Percentiles rank a stretch among this genome's conserved stretches.
Evolutionary conservation across 169 alveolate genomes (phyloP).

Genomic region (Miamiensis avidus): DNA sequence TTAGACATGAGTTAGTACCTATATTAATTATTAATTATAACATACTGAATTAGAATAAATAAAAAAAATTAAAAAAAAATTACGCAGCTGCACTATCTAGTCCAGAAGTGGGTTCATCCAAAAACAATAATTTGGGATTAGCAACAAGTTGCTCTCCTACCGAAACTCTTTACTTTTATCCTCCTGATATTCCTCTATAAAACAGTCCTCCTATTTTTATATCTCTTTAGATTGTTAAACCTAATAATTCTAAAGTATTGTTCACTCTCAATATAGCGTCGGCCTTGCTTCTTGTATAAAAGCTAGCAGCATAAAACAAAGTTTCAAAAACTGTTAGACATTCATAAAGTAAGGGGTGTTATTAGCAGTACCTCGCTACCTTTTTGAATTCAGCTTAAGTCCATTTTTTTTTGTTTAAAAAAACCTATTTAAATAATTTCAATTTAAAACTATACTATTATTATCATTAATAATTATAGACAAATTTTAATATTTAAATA

Average conservation of each 20-base stretch:
- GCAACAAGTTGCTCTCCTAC: slow-evolving; percentile 19
- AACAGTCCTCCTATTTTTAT: background rate
- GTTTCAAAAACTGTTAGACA: background rate
- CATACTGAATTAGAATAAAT: background rate
- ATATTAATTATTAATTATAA: no score
- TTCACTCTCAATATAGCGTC: background rate
- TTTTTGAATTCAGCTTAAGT: background rate
- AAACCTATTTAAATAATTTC: background rate
- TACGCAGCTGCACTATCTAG: slow-evolving; percentile 4
- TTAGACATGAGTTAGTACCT: background rate
- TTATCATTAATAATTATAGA: no score
- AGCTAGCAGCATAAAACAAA: background rate
- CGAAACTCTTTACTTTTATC: slow-evolving; percentile 43
- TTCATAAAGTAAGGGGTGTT: background rate
- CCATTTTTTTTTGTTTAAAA: background rate
- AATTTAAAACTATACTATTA: no score
- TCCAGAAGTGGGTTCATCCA: slow-evolving; percentile 46
- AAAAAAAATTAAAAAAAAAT: background rate
- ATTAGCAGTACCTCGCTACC: background rate
- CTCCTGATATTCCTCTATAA: slow-evolving; percentile 63
- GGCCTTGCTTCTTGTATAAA: background rate
- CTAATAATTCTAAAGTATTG: background rate
- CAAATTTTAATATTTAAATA: no score
- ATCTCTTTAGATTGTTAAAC: background rate
- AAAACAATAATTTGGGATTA: slow-evolving; percentile 24